Conservation (phyloP, 2,329 filamentous ascomycete genomes). For the Microcyclospora pomicola region DNA sequence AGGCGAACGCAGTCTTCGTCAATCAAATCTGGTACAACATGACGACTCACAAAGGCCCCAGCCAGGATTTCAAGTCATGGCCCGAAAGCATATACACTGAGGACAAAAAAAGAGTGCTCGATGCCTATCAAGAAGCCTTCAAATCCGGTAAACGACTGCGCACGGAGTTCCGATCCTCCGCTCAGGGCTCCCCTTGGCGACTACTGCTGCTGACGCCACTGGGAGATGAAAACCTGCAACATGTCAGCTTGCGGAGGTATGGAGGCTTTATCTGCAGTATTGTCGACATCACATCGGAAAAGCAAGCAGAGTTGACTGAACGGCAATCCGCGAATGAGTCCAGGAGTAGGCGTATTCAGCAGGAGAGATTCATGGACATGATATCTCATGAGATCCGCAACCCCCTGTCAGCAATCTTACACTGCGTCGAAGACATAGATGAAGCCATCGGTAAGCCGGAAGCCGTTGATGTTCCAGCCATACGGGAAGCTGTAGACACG, state of each 20-base stretch:
- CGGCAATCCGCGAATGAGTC: slow-evolving; percentile 30
- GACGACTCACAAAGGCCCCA: slow-evolving; percentile 27
- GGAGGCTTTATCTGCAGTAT: slow-evolving; percentile 34
- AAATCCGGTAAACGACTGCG: slow-evolving; percentile 24
- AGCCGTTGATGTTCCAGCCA: slow-evolving; percentile 9
- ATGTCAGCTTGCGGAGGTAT: slow-evolving; percentile 19
- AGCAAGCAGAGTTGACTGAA: slow-evolving; percentile 29
- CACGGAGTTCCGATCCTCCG: slow-evolving; percentile 30
- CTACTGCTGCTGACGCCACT: slow-evolving; percentile 31
- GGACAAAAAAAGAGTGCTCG: slow-evolving; percentile 33
- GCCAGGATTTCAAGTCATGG: slow-evolving; percentile 32
- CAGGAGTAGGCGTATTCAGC: slow-evolving; percentile 30
- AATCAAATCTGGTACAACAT: slow-evolving; percentile 33
- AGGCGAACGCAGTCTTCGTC: slow-evolving; percentile 32
- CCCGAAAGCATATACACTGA: slow-evolving; percentile 32
- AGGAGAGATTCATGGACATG: slow-evolving; percentile 31
- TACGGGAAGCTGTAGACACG: slow-evolving; percentile 18
- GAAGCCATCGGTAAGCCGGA: slow-evolving; percentile 12
- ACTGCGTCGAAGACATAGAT: slow-evolving; percentile 31
- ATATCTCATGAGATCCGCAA: slow-evolving; percentile 28
- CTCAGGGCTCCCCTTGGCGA: slow-evolving; percentile 24
- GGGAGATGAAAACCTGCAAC: slow-evolving; percentile 24
- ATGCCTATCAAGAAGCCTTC: slow-evolving; percentile 30
- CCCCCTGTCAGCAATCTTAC: slow-evolving; percentile 25
- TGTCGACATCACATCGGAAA: slow-evolving; percentile 34